These are phyloP conservation scores for Geotrichum klebahnii DNA, from an alignment of 1,139 yeast species.

Conservation along the genomic window DNA sequence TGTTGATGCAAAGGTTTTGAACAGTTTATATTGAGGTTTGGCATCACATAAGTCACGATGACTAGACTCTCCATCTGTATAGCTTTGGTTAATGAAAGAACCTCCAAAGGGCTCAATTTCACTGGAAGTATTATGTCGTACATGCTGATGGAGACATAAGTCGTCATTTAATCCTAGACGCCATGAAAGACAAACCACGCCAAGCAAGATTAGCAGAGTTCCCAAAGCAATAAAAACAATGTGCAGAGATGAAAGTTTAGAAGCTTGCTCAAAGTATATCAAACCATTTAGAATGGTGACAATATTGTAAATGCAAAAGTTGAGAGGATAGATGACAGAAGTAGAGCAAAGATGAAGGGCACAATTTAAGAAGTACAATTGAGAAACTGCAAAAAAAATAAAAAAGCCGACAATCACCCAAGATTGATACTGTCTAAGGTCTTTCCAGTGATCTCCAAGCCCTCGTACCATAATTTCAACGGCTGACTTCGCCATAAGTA, in stretches of 20 bases:
- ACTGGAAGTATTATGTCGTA: conserved; percentile 1
- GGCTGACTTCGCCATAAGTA: conserved; percentile 76
- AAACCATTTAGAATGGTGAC: conserved; percentile 71
- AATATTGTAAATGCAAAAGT: conserved; percentile 78
- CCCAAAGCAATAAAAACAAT: conserved; percentile 50
- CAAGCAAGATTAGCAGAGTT: conserved; percentile 47
- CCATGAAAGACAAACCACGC: conserved; percentile 54
- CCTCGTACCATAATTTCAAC: conserved; percentile 57
- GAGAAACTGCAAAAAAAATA: conserved; percentile 66
- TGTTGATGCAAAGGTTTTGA: background rate
- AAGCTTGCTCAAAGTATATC: conserved; percentile 55
- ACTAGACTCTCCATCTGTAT: background rate
- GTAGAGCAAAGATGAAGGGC: conserved; percentile 73
- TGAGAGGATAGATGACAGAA: conserved; percentile 74
- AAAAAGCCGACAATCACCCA: conserved; percentile 56
- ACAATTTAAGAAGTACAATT: conserved; percentile 66
- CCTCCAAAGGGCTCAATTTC: conserved; percentile 12
- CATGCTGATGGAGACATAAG: conserved; percentile 18
- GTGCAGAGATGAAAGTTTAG: conserved; percentile 41
- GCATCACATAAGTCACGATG: background rate
- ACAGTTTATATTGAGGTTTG: background rate
- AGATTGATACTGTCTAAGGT: conserved; percentile 39
- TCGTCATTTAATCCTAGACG: conserved; percentile 30
- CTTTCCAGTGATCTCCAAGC: conserved; percentile 35
- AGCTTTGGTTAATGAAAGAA: conserved; percentile 2